Evolutionary conservation across 2,329 filamentous ascomycete species (phyloP), one percentile per base, ranked within the genome.

Genomic region (Cytospora mali): DNA sequence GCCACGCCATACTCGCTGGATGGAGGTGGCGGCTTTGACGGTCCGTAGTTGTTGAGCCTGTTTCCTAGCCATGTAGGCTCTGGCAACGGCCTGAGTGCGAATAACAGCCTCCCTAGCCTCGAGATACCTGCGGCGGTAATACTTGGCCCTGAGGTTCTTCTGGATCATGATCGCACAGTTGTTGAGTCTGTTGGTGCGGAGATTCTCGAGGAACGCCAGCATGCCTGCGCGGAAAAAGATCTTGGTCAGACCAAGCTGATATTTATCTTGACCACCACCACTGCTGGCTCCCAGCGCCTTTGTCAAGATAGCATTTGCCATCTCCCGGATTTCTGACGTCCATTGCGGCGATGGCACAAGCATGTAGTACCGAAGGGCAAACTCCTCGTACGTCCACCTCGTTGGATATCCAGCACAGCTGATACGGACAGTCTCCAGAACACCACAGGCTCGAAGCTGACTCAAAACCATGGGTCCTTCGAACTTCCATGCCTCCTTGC

Each of bases 151-250:
- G 61, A 99, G 80, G 73, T 99, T 99, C 88, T 99, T 99, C 77
- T 99, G 95, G 62, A 99, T 99, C 88, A 99, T 91, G 70, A 96
- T 91, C 14, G 95, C 95, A 69, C 93, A 96, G 68, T 93, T 91
- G 74, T 96, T 98, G 73, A 99, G 84, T 64, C 93, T 88, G 68
- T 84, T 92, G 14, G 95, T 97, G 64, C 95, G 88, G 68, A 97
- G 83, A 69, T 97, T 97, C 78, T 99, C 95, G 56, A 99, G 81
- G 80, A 97, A 97, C 7, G 95, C 95, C 70, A 99, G 88, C 95
- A 99, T 99, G 76, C 95, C 95, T 61, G 95, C 95, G 65, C 95
- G 90, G 87, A 99, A 99, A 81, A 99, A 99, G 74, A 99, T 97
- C 81, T 99, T 99, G 58, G 94, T 98, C 68, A 98, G 82, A 79